These are phyloP conservation scores for Phialophora chinensis DNA, from an alignment of 2,329 filamentous ascomycete species.

Conservation along the genomic window DNA sequence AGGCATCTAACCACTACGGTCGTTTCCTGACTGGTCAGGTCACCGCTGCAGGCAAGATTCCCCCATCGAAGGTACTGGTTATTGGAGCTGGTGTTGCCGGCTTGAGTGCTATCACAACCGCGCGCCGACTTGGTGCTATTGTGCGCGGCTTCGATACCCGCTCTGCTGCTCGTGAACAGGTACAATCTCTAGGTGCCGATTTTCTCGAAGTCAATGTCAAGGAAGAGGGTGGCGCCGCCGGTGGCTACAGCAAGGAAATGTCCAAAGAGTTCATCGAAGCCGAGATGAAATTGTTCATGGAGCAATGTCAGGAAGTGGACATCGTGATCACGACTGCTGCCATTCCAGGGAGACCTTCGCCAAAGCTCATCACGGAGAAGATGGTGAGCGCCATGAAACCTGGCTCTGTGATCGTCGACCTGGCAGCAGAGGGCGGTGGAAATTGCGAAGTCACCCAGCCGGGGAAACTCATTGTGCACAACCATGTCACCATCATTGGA, in stretches of 20 bases:
- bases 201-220: constrained; percentile 85
- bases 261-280: constrained; percentile 91
- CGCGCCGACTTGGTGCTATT: constrained; percentile 83
- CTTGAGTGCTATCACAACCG: constrained; percentile 84
- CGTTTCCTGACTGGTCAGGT: constrained; percentile 88
- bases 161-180: constrained; percentile 83
- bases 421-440: constrained; percentile 85
- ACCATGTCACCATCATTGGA: constrained; percentile 85
- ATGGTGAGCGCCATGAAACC: constrained; percentile 88
- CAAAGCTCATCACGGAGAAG: constrained; percentile 80
- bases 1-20: constrained; percentile 88
- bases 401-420: constrained; percentile 84
- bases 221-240: constrained; percentile 82
- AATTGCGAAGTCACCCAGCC: constrained; percentile 84
- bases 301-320: constrained; percentile 85
- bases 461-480: constrained; percentile 71
- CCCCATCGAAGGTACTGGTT: constrained; percentile 86
- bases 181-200: constrained; percentile 86
- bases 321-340: constrained; percentile 93
- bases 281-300: constrained; percentile 89
- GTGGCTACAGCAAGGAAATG: constrained; percentile 93
- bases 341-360: constrained; percentile 82
- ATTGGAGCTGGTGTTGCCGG: constrained; percentile 91
- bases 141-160: constrained; percentile 92
- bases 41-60: constrained; percentile 88